Evolutionary conservation across 176 grass and related monocot genomes (phyloP).

Genomic region (Rhynchospora pubera): DNA sequence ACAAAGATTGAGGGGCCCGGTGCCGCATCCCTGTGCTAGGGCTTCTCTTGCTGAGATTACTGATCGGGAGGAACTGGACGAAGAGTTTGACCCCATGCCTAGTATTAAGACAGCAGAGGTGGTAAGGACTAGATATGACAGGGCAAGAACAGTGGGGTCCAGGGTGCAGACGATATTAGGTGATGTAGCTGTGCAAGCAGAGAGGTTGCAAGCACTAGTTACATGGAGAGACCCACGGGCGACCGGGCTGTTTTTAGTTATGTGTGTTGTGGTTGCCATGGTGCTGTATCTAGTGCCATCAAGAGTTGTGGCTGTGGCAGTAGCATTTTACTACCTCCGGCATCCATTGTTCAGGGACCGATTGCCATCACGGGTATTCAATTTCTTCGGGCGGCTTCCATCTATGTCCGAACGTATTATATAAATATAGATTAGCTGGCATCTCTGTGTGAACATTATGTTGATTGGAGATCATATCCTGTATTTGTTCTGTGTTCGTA

Average conservation of each 20-base stretch:
- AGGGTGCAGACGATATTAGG: slow-evolving; percentile 77
- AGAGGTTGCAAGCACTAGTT: slow-evolving; percentile 82
- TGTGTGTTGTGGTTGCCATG: slow-evolving; percentile 51
- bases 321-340: slow-evolving; percentile 63
- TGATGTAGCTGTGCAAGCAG: slow-evolving; percentile 76
- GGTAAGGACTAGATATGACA: slow-evolving; percentile 61
- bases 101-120: slow-evolving; percentile 48
- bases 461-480: background rate
- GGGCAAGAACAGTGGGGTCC: slow-evolving; percentile 46
- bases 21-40: slow-evolving; percentile 52
- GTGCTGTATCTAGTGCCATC: slow-evolving; percentile 58
- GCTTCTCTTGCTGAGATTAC: slow-evolving; percentile 60
- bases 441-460: slow-evolving; percentile 2
- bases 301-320: slow-evolving; percentile 43
- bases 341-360: slow-evolving; percentile 82
- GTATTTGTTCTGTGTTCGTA: background rate
- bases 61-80: slow-evolving; percentile 80
- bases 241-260: slow-evolving; percentile 65
- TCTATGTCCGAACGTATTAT: slow-evolving; percentile 74
- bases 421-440: slow-evolving; percentile 10
- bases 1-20: slow-evolving; percentile 28
- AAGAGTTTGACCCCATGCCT: slow-evolving; percentile 79
- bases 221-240: slow-evolving; percentile 79
- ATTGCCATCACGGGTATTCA: slow-evolving; percentile 51
- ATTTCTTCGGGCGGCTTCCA: slow-evolving; percentile 77